Base-by-base conservation (phyloP, 805 yeast species). In the Saturnispora gosingensis region DNA sequence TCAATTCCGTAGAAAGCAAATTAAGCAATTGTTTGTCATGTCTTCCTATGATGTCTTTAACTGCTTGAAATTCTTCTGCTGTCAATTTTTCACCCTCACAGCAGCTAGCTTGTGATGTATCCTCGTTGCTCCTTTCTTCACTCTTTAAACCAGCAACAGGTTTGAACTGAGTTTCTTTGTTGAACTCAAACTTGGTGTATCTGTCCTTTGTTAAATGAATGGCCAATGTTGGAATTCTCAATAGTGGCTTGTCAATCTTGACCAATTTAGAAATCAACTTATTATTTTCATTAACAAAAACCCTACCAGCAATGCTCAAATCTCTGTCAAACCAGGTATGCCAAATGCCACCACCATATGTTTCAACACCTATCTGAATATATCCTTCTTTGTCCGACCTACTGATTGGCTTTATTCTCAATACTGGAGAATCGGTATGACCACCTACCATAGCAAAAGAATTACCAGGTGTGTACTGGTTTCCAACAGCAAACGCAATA, bases 291-390 rank as follows among this genome's bases (percentile, higher is more conserved):
- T 70, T 74, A 16, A 87, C 84, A 63, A 83, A 83, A 1, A 91
- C 96, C 58, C 98, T 75, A 15, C 99, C 99, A 8, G 97, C 98
- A 54, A 89, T 72, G 38, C 91, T 77, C 59, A 93, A 75, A 66
- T 91, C 97, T 54, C 97, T 80, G 67, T 91, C 99, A 63, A 93
- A 91, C 97, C 98, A 91, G 5, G 96, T 80, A 64, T 88, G 97
- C 81, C 97, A 93, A 51, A 90, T 82, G 48, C 96, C 93, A 35
- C 98, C 98, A 52, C 99, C 98, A 62, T 91, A 91, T 47, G 83
- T 79, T 67, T 93, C 98, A 9, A 93, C 95, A 38, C 96, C 98
- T 18, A 93, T 81, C 66, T 90, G 96, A 51, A 81, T 75, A 61
- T 81, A 91, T 1, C 95, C 95, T 59, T 86, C 90, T 16, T 74